Percentiles rank a stretch among this genome's conserved stretches.
These are phyloP conservation scores for Wickerhamiella dianesei DNA, from an alignment of 805 yeast genomes.

Conservation along the genomic window DNA sequence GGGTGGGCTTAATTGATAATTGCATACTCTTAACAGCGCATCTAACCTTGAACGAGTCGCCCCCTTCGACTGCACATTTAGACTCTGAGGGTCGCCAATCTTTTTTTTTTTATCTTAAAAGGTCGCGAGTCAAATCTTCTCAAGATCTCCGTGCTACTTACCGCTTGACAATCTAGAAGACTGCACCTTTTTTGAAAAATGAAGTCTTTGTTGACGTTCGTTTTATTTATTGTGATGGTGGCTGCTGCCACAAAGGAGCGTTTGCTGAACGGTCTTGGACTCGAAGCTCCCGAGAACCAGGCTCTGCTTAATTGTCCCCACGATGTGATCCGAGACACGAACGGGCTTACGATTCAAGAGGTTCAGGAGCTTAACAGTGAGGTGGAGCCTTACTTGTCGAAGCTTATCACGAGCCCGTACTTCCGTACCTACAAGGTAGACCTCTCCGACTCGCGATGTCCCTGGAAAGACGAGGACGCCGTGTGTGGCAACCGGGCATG, in stretches of 20 bases:
- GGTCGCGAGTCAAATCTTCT: too few relatives aligned
- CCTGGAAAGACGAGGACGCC: slow-evolving; percentile 67
- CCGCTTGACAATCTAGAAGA: too few relatives aligned
- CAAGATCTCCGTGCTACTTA: too few relatives aligned
- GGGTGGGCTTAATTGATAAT: too few relatives aligned
- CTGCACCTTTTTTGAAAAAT: too few relatives aligned
- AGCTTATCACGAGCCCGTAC: slow-evolving; percentile 58
- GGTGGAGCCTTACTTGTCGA: slow-evolving; percentile 43
- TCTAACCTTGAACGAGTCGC: too few relatives aligned
- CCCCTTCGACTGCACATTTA: too few relatives aligned
- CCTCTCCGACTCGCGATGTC: slow-evolving; percentile 56
- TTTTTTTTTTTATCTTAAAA: too few relatives aligned
- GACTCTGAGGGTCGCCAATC: too few relatives aligned
- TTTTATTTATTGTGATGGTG: not conserved
- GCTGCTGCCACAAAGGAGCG: not conserved
- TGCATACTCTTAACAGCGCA: too few relatives aligned
- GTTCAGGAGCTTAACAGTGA: slow-evolving; percentile 39
- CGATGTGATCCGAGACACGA: slow-evolving; percentile 15
- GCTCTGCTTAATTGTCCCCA: slow-evolving; percentile 9
- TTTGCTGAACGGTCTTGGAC: slow-evolving; percentile 5
- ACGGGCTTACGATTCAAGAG: slow-evolving; percentile 24
- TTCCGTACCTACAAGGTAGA: slow-evolving; percentile 81
- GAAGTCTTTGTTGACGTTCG: not conserved
- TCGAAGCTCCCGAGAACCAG: slow-evolving; percentile 12
- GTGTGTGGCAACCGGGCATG: slow-evolving; percentile 79